Percentiles rank a stretch among this genome's conserved stretches.
Evolutionary conservation across 805 yeast species (phyloP).

Genomic region (Scheffersomyces spartinae): DNA sequence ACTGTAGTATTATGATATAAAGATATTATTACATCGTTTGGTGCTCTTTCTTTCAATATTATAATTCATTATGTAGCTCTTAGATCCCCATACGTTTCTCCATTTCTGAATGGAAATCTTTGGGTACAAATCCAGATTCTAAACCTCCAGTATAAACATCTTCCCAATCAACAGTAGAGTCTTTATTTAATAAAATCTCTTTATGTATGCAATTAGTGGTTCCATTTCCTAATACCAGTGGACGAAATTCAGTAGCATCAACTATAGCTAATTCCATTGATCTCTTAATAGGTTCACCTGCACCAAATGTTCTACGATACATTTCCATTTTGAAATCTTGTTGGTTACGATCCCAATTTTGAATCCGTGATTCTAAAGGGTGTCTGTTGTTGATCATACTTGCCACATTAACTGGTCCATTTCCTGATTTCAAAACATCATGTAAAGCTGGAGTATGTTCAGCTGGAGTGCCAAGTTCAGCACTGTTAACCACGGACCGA

Average conservation of each 20-base stretch:
- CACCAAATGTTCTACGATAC: conserved; percentile 76
- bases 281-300: conserved; percentile 88
- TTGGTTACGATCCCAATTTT: conserved; percentile 74
- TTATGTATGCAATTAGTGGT: conserved; percentile 52
- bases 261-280: conserved; percentile 80
- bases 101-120: conserved; percentile 64
- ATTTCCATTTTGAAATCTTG: conserved; percentile 60
- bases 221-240: conserved; percentile 47
- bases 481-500: conserved; percentile 37
- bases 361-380: conserved; percentile 70
- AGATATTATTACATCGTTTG: too few species aligned
- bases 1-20: too few species aligned
- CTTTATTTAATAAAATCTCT: conserved; percentile 73
- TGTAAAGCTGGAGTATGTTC: conserved; percentile 60
- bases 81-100: conserved; percentile 50
- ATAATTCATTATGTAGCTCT: too few species aligned
- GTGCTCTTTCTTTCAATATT: too few species aligned
- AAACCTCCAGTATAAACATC: conserved; percentile 64
- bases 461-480: conserved; percentile 42
- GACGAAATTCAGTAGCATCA: conserved; percentile 57
- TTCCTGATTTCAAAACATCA: conserved; percentile 53
- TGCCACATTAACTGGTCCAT: conserved; percentile 50
- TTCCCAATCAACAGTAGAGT: conserved; percentile 81
- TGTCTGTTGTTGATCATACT: conserved; percentile 68
- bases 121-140: conserved; percentile 24